A percentile compares a stretch with the other conserved stretches of the same genome.
Conservation (phyloP, 352 stramenopile genomes). For the Phytophthora tubulina region DNA sequence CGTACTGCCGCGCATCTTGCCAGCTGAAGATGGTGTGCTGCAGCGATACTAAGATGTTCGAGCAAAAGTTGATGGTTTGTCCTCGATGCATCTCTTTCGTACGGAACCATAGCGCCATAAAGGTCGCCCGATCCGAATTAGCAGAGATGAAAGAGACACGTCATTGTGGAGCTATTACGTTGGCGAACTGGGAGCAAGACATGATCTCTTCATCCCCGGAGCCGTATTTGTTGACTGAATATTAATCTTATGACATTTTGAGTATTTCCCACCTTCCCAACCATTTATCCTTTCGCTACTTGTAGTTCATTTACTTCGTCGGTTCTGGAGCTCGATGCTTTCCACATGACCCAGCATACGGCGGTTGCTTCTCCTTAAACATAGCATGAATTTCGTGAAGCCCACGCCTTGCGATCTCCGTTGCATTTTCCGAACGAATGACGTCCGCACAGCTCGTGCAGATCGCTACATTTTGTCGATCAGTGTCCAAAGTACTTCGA, state of each 20-base stretch:
- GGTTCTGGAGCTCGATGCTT: constrained; percentile 4
- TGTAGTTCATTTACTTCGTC: neutral
- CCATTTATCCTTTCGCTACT: no score
- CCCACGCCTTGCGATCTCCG: constrained; percentile 20
- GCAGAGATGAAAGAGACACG: neutral
- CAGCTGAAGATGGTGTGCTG: constrained; percentile 28
- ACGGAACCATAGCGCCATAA: constrained; percentile 4
- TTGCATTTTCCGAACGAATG: constrained; percentile 9
- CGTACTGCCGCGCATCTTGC: constrained; percentile 12
- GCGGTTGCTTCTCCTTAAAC: constrained; percentile 2
- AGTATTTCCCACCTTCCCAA: no score
- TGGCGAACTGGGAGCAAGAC: constrained; percentile 18
- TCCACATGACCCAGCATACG: constrained; percentile 16
- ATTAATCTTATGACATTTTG: neutral
- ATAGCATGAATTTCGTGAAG: constrained; percentile 20
- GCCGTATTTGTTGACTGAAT: constrained; percentile 5
- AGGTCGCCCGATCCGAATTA: constrained; percentile 17
- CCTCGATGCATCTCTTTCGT: constrained; percentile 23
- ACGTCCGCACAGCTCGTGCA: constrained; percentile 12
- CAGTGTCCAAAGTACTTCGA: constrained; percentile 1
- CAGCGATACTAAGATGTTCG: constrained; percentile 22
- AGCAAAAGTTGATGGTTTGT: constrained; percentile 25
- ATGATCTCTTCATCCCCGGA: constrained; percentile 2
- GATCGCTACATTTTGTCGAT: constrained; percentile 14
- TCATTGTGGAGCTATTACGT: constrained; percentile 12